Conservation (phyloP, 208 protist species). For the Acanthamoeba castellanii region DNA sequence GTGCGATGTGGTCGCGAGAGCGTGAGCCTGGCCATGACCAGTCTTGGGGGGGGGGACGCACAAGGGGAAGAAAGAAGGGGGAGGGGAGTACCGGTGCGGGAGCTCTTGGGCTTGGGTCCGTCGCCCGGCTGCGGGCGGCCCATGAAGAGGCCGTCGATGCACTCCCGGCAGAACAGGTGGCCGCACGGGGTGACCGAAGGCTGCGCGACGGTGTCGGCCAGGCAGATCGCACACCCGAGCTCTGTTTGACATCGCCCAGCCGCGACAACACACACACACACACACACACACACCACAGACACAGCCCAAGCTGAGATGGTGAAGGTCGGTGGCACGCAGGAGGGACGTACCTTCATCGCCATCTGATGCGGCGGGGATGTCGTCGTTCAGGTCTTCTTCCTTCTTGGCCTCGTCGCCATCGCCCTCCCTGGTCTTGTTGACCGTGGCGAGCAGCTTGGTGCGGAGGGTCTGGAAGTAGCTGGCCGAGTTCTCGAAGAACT, state of each 20-base stretch:
- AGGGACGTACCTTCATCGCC: neutral
- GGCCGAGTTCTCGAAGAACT: neutral
- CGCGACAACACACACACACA: neutral
- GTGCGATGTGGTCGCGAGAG: neutral
- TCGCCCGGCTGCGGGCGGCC: neutral
- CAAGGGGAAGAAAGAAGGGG: neutral
- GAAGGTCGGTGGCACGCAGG: neutral
- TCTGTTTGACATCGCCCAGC: slow-evolving; percentile 31
- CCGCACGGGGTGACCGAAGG: slow-evolving; percentile 84
- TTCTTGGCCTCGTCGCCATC: too few species aligned
- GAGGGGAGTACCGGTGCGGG: neutral
- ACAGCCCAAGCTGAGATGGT: neutral
- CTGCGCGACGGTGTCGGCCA: slow-evolving; percentile 84
- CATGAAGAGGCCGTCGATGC: slow-evolving; percentile 76
- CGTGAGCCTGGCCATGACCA: neutral
- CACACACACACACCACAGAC: neutral
- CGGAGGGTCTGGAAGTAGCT: slow-evolving; percentile 19
- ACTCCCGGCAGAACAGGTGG: slow-evolving; percentile 87
- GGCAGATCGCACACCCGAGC: slow-evolving; percentile 85
- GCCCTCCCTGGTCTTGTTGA: neutral
- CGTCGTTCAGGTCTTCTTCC: neutral
- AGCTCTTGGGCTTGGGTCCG: neutral
- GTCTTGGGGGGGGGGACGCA: slow-evolving; percentile 55
- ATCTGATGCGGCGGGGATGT: neutral
- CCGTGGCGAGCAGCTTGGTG: neutral